phyloP scores from a whole-genome alignment of 2,329 filamentous ascomycete species.

The Chaetomiaceae sp. region DNA sequence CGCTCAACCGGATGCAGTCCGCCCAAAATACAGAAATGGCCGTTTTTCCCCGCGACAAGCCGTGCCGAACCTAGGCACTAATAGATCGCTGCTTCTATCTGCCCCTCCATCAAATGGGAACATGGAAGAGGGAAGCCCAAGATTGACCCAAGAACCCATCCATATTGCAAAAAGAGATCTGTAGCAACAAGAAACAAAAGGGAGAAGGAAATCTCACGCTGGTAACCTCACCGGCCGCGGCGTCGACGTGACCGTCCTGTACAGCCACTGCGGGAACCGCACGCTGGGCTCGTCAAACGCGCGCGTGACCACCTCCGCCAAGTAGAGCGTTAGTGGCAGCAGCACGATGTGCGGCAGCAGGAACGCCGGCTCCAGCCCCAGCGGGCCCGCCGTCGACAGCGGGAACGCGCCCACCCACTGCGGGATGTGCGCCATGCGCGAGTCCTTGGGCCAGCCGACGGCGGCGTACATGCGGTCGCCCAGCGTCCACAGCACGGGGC shows the following conservation, averaged over 20 bases:
- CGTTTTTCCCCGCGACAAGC: too few species aligned
- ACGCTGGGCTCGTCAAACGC: conserved; percentile 55
- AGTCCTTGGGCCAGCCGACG: conserved; percentile 46
- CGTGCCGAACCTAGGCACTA: too few species aligned
- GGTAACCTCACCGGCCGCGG: conserved; percentile 17
- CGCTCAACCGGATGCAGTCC: too few species aligned
- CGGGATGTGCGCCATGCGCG: conserved; percentile 43
- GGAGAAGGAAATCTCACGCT: conserved; percentile 4
- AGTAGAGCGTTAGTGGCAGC: conserved; percentile 50
- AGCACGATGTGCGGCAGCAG: conserved; percentile 52
- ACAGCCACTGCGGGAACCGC: conserved; percentile 52
- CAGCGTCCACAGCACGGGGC: conserved; percentile 51
- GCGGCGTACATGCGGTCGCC: conserved; percentile 58
- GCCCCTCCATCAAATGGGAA: too few species aligned
- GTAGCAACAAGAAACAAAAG: neutral
- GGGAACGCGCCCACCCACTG: conserved; percentile 52
- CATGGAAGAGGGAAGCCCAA: too few species aligned
- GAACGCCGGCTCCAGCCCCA: conserved; percentile 55
- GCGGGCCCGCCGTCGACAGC: conserved; percentile 47
- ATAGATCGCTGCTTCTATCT: too few species aligned
- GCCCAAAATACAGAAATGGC: too few species aligned
- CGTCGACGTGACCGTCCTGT: conserved; percentile 42
- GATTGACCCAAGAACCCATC: neutral
- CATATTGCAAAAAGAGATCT: neutral
- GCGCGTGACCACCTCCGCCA: conserved; percentile 49